Evolutionary conservation across 2,329 filamentous ascomycete genomes (phyloP).

Genomic region (Ascochyta rabiei): DNA sequence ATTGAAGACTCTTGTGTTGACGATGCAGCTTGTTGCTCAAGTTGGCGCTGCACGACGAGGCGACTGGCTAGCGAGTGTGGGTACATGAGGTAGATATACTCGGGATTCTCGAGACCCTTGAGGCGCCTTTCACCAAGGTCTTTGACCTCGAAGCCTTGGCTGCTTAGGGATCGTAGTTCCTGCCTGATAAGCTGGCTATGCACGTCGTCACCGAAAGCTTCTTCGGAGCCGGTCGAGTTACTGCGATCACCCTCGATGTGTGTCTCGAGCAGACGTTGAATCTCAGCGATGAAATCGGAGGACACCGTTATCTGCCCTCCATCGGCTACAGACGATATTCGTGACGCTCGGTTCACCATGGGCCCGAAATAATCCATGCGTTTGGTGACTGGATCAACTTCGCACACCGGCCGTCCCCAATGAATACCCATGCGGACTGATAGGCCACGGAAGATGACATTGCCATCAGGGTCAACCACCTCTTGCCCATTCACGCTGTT

Average conservation of each 20-base stretch:
- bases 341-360: constrained; percentile 97
- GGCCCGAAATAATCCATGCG: constrained; percentile 99
- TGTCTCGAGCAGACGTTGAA: constrained; percentile 86
- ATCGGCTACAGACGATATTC: constrained; percentile 92
- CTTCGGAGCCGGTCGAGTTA: constrained; percentile 72
- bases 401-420: constrained; percentile 92
- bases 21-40: constrained; percentile 48
- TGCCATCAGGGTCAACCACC: constrained; percentile 80
- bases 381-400: constrained; percentile 92
- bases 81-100: constrained; percentile 94
- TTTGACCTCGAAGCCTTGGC: constrained; percentile 94
- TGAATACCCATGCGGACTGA: constrained; percentile 98
- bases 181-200: constrained; percentile 79
- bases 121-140: constrained; percentile 94
- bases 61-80: constrained; percentile 85
- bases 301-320: constrained; percentile 97
- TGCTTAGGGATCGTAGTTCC: constrained; percentile 84
- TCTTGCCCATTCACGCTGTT: constrained; percentile 85
- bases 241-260: constrained; percentile 83
- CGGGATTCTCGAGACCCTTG: constrained; percentile 96
- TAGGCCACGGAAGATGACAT: constrained; percentile 88
- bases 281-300: constrained; percentile 95
- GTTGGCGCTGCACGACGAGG: constrained; percentile 70
- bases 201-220: constrained; percentile 75
- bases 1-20: constrained; percentile 53